Percentiles rank a stretch among this genome's conserved stretches.
These are phyloP conservation scores for Septoria linicola DNA, from an alignment of 2,329 filamentous ascomycete species.

Conservation along the genomic window DNA sequence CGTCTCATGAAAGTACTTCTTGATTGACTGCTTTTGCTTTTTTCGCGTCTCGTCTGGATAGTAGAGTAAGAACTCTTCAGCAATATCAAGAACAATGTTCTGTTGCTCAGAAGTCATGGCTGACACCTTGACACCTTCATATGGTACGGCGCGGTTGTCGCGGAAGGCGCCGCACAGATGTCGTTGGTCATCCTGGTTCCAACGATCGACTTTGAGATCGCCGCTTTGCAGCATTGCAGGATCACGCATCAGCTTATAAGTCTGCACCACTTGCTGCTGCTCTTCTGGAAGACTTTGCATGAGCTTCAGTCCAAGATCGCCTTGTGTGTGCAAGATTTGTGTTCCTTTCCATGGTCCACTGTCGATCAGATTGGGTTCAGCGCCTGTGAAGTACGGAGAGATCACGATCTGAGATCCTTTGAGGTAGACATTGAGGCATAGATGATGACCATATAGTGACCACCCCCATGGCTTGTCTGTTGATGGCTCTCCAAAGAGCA, in stretches of 20 bases:
- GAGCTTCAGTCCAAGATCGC: constrained; percentile 61
- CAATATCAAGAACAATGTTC: constrained; percentile 56
- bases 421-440: constrained; percentile 71
- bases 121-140: constrained; percentile 61
- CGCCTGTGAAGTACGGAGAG: constrained; percentile 74
- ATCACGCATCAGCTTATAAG: constrained; percentile 62
- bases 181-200: constrained; percentile 79
- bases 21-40: constrained; percentile 56
- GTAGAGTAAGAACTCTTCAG: constrained; percentile 67
- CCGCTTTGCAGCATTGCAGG: constrained; percentile 60
- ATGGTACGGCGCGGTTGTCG: constrained; percentile 74
- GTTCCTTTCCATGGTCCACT: constrained; percentile 62
- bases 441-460: constrained; percentile 75
- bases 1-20: constrained; percentile 63
- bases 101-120: constrained; percentile 53
- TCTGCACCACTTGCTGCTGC: constrained; percentile 53
- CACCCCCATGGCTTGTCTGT: constrained; percentile 65
- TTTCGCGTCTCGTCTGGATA: constrained; percentile 58
- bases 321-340: constrained; percentile 64
- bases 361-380: constrained; percentile 75
- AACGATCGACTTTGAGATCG: constrained; percentile 55
- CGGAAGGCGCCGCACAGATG: constrained; percentile 76
- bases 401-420: constrained; percentile 64
- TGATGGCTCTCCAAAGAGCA: constrained; percentile 65
- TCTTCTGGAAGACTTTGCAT: constrained; percentile 62